Evolutionary conservation across 1,284 basidiomycete species (phyloP).

Genomic region (Sanghuangporus sanghuang): DNA sequence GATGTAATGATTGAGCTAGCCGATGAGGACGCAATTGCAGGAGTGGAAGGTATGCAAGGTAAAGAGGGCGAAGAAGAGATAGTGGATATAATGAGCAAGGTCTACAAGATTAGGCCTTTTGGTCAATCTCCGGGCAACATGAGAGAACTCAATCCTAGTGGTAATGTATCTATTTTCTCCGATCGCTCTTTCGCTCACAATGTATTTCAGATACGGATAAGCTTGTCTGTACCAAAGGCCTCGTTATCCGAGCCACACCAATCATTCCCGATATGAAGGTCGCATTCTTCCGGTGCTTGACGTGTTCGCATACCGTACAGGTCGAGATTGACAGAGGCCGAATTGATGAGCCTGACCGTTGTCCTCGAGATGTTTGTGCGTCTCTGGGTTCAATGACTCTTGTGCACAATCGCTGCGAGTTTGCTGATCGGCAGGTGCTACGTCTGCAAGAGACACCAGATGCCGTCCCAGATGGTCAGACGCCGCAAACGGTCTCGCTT

Average conservation of each 20-base stretch:
- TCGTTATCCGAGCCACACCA: slow-evolving; percentile 95
- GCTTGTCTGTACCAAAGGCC: slow-evolving; percentile 91
- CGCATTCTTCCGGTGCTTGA: slow-evolving; percentile 97
- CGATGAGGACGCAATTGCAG: slow-evolving; percentile 69
- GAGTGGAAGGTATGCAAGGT: slow-evolving; percentile 64
- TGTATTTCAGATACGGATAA: slow-evolving; percentile 82
- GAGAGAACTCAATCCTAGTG: slow-evolving; percentile 86
- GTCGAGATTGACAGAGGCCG: slow-evolving; percentile 96
- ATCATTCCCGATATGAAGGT: slow-evolving; percentile 99
- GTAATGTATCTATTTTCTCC: slow-evolving; percentile 34
- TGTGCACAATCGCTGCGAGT: slow-evolving; percentile 96
- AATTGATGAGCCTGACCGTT: slow-evolving; percentile 88
- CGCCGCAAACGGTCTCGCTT: slow-evolving; percentile 93
- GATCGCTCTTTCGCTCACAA: background rate
- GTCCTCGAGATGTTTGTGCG: slow-evolving; percentile 89
- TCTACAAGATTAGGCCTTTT: slow-evolving; percentile 92
- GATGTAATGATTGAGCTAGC: slow-evolving; percentile 83
- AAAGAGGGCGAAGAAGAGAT: slow-evolving; percentile 74
- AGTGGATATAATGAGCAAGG: slow-evolving; percentile 69
- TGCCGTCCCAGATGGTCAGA: slow-evolving; percentile 96
- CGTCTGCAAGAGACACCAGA: slow-evolving; percentile 97
- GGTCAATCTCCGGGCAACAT: slow-evolving; percentile 82
- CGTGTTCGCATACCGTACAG: slow-evolving; percentile 91
- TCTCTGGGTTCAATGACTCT: slow-evolving; percentile 88
- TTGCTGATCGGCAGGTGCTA: slow-evolving; percentile 93